phyloP scores from a whole-genome alignment of 2,329 filamentous ascomycete species.

The Domatiomyces catenatus region DNA sequence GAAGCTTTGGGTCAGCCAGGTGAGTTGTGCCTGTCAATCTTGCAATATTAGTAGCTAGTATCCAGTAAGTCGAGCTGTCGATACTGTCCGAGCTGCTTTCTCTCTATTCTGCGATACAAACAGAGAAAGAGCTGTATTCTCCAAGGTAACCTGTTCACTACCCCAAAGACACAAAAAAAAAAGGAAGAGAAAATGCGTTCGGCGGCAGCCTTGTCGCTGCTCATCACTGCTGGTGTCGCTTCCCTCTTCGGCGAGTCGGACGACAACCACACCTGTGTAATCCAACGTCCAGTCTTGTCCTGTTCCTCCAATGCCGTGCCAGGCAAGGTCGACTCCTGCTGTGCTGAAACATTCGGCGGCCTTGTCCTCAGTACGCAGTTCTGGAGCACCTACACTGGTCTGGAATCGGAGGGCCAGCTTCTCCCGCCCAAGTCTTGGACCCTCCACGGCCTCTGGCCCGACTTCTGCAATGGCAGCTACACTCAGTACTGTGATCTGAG shows the following conservation, averaged over 20 bases:
- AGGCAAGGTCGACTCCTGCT: constrained; percentile 43
- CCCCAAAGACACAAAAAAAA: no score
- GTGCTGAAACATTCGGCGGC: constrained; percentile 49
- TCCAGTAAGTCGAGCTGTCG: not conserved
- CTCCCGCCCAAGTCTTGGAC: constrained; percentile 44
- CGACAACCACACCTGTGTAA: constrained; percentile 42
- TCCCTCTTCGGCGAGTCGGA: constrained; percentile 33
- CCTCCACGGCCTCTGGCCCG: constrained; percentile 45
- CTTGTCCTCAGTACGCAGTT: constrained; percentile 48
- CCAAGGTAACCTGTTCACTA: not conserved
- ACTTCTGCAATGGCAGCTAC: constrained; percentile 41
- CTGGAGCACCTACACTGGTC: constrained; percentile 50
- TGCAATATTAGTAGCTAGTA: not conserved
- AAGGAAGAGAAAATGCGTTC: not conserved
- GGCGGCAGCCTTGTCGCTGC: not conserved
- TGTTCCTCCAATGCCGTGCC: constrained; percentile 33
- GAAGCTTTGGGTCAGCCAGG: not conserved
- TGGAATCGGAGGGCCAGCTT: constrained; percentile 41
- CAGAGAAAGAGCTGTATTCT: no score
- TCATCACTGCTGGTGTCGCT: not conserved
- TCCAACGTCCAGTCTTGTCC: constrained; percentile 29
- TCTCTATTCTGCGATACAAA: not conserved
- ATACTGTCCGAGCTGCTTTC: not conserved
- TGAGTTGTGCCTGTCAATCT: not conserved
- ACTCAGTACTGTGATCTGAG: constrained; percentile 50